Base-by-base conservation (phyloP, 345 rosid species). In the Adansonia digitata region DNA sequence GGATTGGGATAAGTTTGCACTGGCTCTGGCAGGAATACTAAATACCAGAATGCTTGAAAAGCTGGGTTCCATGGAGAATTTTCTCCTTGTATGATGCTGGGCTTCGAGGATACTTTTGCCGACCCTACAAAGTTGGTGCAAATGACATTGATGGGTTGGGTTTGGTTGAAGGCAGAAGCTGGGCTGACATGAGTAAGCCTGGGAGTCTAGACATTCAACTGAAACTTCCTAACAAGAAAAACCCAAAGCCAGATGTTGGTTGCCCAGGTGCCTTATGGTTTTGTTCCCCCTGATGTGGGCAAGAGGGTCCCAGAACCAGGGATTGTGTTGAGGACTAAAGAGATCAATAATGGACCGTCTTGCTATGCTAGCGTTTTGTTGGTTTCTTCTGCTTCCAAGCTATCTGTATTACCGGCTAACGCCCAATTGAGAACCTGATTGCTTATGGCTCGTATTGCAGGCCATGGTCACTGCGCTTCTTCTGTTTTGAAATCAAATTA, bases 181-280 rank as follows among this genome's bases (percentile, higher is more conserved):
- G 94, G 98, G 98, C 97, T 2, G 98, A 94, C 70, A 81, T 94
- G 18, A 66, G 92, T 10, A 94, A 94, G 40, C 98, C 95, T 1
- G 97, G 97, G 0, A 80, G 90, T 8, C 95, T 90, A 0, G 93
- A 89, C 80, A 88, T 92, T 14, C 91, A 91, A 27, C 89, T 90
- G 0, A 84, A 81, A 37, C 69, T 88, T 7, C 97, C 97, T 3
- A 69, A 90, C 79, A 92, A 79, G 77, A 81, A 80, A 65, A 94
- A 92, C 62, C 98, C 94, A 1, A 84, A 73, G 22, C 90, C 93
- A 6, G 97, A 92, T 59, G 90, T 91, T 35, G 97, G 98, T 37
- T 94, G 91, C 84, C 97, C 97, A 0, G 97, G 97, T 1, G 98
- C 95, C 20, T 73, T 94, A 22, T 94, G 97, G 97, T 94, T 92